phyloP scores from a whole-genome alignment of 768 basidiomycete species.

The Exsudoporus frostii region DNA sequence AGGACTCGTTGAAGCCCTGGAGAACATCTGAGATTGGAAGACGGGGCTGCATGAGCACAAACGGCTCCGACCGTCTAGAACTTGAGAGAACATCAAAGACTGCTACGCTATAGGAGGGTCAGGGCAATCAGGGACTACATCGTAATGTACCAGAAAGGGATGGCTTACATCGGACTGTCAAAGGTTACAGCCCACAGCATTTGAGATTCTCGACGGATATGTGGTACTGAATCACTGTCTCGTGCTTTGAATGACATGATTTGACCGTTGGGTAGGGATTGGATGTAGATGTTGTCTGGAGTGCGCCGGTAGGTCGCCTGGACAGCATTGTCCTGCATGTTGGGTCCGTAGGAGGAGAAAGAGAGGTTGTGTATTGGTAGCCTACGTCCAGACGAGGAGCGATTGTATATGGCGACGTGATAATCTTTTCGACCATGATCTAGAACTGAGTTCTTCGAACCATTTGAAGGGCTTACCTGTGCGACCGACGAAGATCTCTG shows the following conservation, averaged over 20 bases:
- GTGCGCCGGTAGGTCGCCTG: conserved; percentile 75
- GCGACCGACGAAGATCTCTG: conserved; percentile 61
- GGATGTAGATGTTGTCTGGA: conserved; percentile 77
- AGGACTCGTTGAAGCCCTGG: conserved; percentile 39
- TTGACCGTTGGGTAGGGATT: conserved; percentile 75
- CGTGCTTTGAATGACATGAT: conserved; percentile 68
- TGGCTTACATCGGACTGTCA: conserved; percentile 62
- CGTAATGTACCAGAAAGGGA: background rate
- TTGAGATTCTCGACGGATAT: conserved; percentile 33
- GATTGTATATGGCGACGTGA: conserved; percentile 78
- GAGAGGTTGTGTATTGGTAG: conserved; percentile 74
- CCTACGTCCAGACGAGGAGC: conserved; percentile 34
- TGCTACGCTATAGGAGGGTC: conserved; percentile 56
- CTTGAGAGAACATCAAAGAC: conserved; percentile 71
- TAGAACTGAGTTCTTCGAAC: background rate
- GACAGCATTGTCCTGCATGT: conserved; percentile 73
- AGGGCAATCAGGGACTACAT: background rate
- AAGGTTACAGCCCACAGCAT: conserved; percentile 62
- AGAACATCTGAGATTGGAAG: conserved; percentile 73
- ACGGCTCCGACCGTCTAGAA: conserved; percentile 51
- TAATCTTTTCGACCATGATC: conserved; percentile 60
- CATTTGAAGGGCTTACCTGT: conserved; percentile 45
- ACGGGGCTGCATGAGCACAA: conserved; percentile 85
- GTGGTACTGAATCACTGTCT: conserved; percentile 22
- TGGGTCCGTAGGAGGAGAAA: conserved; percentile 91